Base-by-base conservation (phyloP, 208 protist genomes). In the Endotrypanum monterogeii region DNA sequence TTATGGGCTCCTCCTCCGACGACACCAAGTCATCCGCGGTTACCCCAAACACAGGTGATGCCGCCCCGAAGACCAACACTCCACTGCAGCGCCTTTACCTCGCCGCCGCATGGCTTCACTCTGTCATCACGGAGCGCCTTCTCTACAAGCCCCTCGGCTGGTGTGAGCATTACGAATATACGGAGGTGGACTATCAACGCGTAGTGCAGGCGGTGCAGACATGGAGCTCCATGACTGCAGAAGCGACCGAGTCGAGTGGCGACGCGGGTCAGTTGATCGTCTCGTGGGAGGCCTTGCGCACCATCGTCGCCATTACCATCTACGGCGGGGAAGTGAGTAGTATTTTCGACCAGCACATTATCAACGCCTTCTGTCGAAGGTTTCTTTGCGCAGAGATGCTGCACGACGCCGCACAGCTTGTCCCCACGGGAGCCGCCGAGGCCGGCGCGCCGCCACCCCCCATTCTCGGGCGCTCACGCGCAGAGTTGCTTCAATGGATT, bases 151-250 rank as follows among this genome's bases (percentile, higher is more conserved):
- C 98, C 25, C 73, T 99, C 9, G 99, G 99, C 50, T 99, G 99
- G 99, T 96, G 90, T 32, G 98, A 99, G 87, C 67, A 66, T 7
- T 99, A 99, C 89, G 99, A 99, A 86, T 99, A 99, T 87, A 99
- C 90, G 68, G 98, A 99, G 51, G 92, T 92, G 16, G 99, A 99
- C 84, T 94, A 99, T 54, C 84, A 89, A 48, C 95, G 92, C 52
- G 95, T 98, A 9, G 61, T 99, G 16, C 89, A 98, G 41, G 90
- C 96, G 9, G 83, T 99, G 32, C 91, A 98, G 68, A 83, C 88
- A 32, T 99, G 98, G 98, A 73, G 74, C 32, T 35, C 52, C 8
- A 30, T 72, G 94, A 30, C n/a, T 56, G 37, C 46, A 39, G 11
- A 8, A 39, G 48, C 63, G 44, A 68, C 63, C 25, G 44, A 32